Evolutionary conservation across 2,329 filamentous ascomycete species (phyloP).

Genomic region (Annulohypoxylon truncatum): DNA sequence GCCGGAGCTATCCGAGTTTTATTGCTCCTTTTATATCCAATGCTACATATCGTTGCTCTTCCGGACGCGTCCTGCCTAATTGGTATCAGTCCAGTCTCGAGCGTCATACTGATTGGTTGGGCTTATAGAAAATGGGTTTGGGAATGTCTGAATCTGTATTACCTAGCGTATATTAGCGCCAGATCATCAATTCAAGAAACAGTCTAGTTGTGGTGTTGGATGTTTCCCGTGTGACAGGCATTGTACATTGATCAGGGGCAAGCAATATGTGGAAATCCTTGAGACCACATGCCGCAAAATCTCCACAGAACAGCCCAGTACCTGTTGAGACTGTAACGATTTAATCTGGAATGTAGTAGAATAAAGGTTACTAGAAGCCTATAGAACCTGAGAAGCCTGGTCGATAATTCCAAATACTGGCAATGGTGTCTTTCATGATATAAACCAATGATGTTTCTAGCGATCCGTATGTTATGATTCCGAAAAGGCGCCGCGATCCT

Average conservation of each 20-base stretch:
- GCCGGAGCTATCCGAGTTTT: neutral
- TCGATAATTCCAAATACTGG: conserved; percentile 32
- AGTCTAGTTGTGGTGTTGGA: conserved; percentile 7
- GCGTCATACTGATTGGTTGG: conserved; percentile 17
- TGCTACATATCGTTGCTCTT: conserved; percentile 3
- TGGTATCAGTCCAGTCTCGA: conserved; percentile 10
- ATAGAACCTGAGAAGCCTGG: neutral
- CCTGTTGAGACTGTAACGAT: conserved; percentile 1
- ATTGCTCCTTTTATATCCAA: neutral
- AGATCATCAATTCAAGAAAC: neutral
- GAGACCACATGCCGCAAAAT: conserved; percentile 6
- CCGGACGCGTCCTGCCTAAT: conserved; percentile 11
- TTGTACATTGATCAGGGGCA: neutral
- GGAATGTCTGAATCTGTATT: neutral
- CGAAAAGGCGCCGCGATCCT: conserved; percentile 24
- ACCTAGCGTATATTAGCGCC: neutral
- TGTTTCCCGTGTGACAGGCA: conserved; percentile 7
- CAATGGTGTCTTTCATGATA: too few species aligned
- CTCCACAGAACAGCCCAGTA: neutral
- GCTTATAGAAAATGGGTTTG: neutral
- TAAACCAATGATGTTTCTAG: neutral
- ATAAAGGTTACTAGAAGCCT: neutral
- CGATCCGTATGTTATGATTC: neutral
- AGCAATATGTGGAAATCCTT: conserved; percentile 7
- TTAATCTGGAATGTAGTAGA: neutral